Percentiles rank a stretch among this genome's conserved stretches.
These are phyloP conservation scores for Cinchona pubescens DNA, from an alignment of 257 asterid genomes.

Conservation along the genomic window DNA sequence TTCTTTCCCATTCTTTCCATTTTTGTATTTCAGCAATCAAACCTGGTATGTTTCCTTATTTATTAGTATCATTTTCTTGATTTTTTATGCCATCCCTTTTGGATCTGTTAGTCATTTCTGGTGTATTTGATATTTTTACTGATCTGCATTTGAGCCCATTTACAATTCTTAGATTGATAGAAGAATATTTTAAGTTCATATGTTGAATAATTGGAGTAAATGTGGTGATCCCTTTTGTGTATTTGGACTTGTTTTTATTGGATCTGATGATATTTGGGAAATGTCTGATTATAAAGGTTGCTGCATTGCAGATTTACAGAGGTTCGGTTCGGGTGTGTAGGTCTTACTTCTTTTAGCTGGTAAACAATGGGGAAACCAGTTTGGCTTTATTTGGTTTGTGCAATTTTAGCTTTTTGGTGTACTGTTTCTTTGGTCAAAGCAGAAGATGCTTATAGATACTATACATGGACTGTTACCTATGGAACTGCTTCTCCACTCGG, in stretches of 20 bases:
- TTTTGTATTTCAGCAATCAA: conserved; percentile 19
- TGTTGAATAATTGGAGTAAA: background rate
- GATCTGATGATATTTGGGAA: background rate
- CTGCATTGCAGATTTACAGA: conserved; percentile 46
- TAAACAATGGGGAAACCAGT: conserved; percentile 45
- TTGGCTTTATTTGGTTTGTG: conserved; percentile 31
- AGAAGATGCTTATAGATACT: conserved; percentile 81
- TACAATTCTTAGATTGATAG: background rate
- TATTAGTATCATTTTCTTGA: conserved; percentile 11
- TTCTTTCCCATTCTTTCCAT: conserved; percentile 26
- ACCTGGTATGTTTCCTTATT: conserved; percentile 38
- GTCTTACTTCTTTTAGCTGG: conserved; percentile 9
- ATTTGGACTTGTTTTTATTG: background rate
- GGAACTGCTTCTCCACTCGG: conserved; percentile 85
- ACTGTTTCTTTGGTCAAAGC: conserved; percentile 41
- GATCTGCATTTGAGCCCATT: background rate
- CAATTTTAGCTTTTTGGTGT: conserved; percentile 47
- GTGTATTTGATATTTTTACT: background rate
- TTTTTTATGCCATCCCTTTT: conserved; percentile 5
- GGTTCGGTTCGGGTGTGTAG: conserved; percentile 26
- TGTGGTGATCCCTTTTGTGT: background rate
- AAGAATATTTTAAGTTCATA: background rate
- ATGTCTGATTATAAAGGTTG: conserved; percentile 11
- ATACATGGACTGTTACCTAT: conserved; percentile 82
- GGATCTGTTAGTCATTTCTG: background rate